phyloP scores from a whole-genome alignment of 75 land plant genomes.

The Pseudotsuga menziesii region DNA sequence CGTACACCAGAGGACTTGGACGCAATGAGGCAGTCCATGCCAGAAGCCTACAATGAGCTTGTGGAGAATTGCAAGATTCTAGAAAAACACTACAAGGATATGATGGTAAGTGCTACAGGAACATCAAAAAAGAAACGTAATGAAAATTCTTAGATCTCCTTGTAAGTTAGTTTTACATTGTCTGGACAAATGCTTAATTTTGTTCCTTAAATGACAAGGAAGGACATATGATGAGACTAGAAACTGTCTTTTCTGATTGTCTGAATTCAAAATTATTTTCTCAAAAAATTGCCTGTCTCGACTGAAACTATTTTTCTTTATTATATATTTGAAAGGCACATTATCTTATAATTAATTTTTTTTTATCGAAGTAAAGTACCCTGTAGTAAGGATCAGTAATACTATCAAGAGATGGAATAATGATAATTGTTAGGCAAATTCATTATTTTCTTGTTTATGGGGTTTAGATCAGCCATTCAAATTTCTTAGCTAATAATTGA shows the following conservation, averaged over 20 bases:
- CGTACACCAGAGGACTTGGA: constrained; percentile 94
- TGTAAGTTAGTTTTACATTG: neutral
- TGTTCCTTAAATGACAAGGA: neutral
- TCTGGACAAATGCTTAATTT: neutral
- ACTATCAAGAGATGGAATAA: neutral
- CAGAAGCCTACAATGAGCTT: constrained; percentile 90
- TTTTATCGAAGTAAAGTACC: no score
- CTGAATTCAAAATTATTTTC: neutral
- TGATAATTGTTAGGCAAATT: neutral
- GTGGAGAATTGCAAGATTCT: constrained; percentile 92
- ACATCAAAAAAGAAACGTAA: neutral
- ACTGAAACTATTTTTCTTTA: no score
- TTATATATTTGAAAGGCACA: no score
- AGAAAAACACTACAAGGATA: constrained; percentile 97
- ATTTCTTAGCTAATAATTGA: neutral
- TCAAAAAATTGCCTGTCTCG: neutral
- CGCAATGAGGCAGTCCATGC: constrained; percentile 78
- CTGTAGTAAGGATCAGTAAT: neutral
- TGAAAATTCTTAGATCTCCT: neutral
- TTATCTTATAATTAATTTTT: no score
- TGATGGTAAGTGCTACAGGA: constrained; percentile 72
- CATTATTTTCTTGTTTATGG: neutral
- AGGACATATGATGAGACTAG: constrained; percentile 2
- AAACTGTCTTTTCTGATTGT: neutral
- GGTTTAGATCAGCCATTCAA: neutral